Base-by-base conservation (phyloP, 2,329 filamentous ascomycete species). In the Claviceps fusiformis region DNA sequence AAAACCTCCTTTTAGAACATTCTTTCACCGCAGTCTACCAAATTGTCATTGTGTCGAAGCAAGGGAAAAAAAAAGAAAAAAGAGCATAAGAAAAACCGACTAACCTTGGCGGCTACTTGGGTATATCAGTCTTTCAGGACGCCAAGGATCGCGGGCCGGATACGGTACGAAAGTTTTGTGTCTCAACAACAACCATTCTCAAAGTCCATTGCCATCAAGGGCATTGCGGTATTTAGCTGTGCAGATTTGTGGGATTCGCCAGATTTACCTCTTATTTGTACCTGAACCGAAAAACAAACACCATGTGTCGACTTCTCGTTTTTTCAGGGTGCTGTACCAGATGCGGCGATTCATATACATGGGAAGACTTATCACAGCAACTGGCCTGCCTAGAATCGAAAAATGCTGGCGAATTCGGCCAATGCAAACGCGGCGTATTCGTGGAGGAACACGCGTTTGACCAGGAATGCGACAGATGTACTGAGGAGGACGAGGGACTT, bases 321-420 rank as follows among this genome's bases (percentile, higher is more conserved):
- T 77, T 76, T 60, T 62, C 62, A 44, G 75, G 75, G 50, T 62
- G 63, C 45, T 77, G 75, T 64, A 71, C 71, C 43, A 67, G 65
- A 50, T 77, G 75, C 62, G 67, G 63, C 45, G 63, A 68, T 6
- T 60, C 57, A 48, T 70, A 73, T 54, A 71, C 66, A 17, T 74
- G 75, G 74, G 63, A 69, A 31, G 71, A 76, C 9, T 66, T 77
- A 24, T 65, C 69, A 13, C 74, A 76, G 61, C 65, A 73, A 59
- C 67, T 77, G 3, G 73, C 71, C 8, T 77, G 75, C 55, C 70
- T 77, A 52, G 69, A 75, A 58, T 73, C 75, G 43, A 77, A 77
- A 60, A 77, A 77, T 64, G 68, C 67, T 27, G 74, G 71, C 50
- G 60, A 59, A 11, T 76, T 77, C 54, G 75, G 75, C 45, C 63